These are phyloP conservation scores for Ganoderma sinense DNA, from an alignment of 1,284 basidiomycete genomes.

Conservation along the genomic window DNA sequence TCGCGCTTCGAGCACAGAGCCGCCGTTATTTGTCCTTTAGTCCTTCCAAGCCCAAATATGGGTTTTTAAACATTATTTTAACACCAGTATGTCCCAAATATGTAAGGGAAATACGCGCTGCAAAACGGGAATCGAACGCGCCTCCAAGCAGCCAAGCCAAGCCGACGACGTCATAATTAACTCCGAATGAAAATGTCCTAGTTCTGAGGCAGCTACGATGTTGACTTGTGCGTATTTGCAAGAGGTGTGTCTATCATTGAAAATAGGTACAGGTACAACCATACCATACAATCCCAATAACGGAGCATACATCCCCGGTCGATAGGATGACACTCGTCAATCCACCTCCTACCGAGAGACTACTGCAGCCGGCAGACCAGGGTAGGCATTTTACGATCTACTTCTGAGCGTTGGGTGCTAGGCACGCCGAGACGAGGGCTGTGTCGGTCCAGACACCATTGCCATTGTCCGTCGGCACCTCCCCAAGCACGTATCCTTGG, in stretches of 20 bases:
- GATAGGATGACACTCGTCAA: neutral
- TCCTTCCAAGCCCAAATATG: neutral
- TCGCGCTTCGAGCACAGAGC: conserved; percentile 3
- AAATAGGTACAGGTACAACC: neutral
- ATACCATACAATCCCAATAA: neutral
- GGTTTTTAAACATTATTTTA: neutral
- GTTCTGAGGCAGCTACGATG: neutral
- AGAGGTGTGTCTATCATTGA: neutral
- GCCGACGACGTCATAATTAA: neutral
- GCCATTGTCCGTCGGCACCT: conserved; percentile 44
- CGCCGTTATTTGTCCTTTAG: conserved; percentile 12
- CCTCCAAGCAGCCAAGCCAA: neutral
- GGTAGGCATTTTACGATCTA: neutral
- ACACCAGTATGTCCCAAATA: neutral
- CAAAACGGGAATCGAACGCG: neutral
- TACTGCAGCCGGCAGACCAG: neutral
- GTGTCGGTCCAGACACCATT: conserved; percentile 52
- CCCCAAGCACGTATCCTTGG: conserved; percentile 44
- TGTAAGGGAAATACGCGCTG: neutral
- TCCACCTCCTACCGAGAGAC: neutral
- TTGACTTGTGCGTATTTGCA: neutral
- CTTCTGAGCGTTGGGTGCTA: conserved; percentile 44
- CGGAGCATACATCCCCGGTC: neutral
- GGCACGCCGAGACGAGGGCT: conserved; percentile 47
- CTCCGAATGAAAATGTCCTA: neutral